A percentile compares a stretch with the other conserved stretches of the same genome.
Conservation (phyloP, 331 rosid genomes). For the Saraca asoca region DNA sequence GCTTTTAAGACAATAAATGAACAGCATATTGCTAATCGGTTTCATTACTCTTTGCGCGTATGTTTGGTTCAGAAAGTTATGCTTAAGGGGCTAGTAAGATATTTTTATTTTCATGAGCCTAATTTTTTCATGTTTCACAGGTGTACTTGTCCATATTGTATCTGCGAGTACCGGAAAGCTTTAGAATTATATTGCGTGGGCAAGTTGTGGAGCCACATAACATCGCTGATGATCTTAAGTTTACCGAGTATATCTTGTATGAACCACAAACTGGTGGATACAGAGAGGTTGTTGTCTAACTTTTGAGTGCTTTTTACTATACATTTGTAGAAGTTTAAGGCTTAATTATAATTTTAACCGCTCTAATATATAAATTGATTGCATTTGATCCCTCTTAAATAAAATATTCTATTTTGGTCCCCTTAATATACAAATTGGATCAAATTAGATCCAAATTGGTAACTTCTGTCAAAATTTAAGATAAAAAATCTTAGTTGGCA, state of each 20-base stretch:
- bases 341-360: no score
- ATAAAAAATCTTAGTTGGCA: no score
- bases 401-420: no score
- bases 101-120: conserved; percentile 19
- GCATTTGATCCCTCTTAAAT: no score
- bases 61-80: conserved; percentile 39
- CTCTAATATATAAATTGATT: no score
- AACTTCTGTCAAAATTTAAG: no score
- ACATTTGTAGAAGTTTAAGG: no score
- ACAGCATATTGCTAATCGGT: conserved; percentile 64
- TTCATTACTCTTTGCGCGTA: conserved; percentile 76
- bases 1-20: conserved; percentile 46
- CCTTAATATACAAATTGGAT: no score
- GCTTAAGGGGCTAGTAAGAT: conserved; percentile 17
- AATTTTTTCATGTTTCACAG: conserved; percentile 48
- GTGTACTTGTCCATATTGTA: conserved; percentile 85
- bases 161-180: conserved; percentile 61
- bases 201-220: conserved; percentile 65
- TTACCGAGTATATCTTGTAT: conserved; percentile 59
- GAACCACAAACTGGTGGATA: conserved; percentile 55
- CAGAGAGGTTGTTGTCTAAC: conserved; percentile 54
- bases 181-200: conserved; percentile 70
- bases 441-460: no score
- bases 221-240: conserved; percentile 71
- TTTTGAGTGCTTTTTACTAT: neutral